Evolutionary conservation across 768 basidiomycete genomes (phyloP).

Genomic region (Amanita thiersii): DNA sequence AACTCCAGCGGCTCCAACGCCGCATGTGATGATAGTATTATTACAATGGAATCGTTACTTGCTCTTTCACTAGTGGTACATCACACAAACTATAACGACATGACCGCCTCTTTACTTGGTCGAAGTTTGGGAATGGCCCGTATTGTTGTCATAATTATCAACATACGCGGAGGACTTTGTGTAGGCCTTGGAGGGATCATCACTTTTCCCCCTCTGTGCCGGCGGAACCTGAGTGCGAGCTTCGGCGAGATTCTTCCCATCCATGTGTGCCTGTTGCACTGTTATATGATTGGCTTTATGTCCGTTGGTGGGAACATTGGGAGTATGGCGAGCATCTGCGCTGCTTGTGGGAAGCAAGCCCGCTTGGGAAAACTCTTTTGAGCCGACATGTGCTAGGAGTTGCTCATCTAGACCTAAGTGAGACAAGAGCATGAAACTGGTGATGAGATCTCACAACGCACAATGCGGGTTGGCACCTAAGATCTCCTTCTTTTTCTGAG

Average conservation of each 20-base stretch:
- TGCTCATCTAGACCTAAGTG: constrained; percentile 21
- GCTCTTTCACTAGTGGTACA: too few species aligned
- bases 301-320: constrained; percentile 2
- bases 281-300: background rate
- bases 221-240: constrained; percentile 19
- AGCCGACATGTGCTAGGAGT: constrained; percentile 18
- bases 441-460: constrained; percentile 9
- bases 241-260: constrained; percentile 9
- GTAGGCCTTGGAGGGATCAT: constrained; percentile 18
- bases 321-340: constrained; percentile 10
- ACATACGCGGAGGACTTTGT: constrained; percentile 27
- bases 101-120: too few species aligned
- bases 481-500: constrained; percentile 18
- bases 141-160: constrained; percentile 22
- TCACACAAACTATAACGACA: too few species aligned
- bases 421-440: background rate
- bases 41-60: too few species aligned
- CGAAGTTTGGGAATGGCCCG: background rate
- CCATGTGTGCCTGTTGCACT: background rate
- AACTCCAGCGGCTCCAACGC: too few species aligned
- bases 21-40: too few species aligned
- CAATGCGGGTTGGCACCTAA: constrained; percentile 22
- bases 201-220: constrained; percentile 20
- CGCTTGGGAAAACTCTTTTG: constrained; percentile 11
- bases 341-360: constrained; percentile 6